Evolutionary conservation across 1,139 yeast genomes (phyloP).

Genomic region (Yamadazyma sp.): DNA sequence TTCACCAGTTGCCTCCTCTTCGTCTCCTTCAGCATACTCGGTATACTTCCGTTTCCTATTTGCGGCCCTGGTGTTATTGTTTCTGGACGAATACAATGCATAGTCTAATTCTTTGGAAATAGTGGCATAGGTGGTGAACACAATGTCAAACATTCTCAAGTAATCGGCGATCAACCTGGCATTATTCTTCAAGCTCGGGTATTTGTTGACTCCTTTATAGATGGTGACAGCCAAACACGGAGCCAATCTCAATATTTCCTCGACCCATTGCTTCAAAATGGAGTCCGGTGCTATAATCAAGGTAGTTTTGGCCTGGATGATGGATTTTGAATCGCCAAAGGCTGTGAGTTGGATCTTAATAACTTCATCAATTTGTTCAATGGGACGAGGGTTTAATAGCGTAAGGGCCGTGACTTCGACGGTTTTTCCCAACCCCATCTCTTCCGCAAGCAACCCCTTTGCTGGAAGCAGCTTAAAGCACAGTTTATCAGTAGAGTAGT

Average conservation of each 20-base stretch:
- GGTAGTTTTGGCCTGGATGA: slow-evolving; percentile 65
- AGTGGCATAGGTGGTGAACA: slow-evolving; percentile 72
- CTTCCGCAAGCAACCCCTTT: slow-evolving; percentile 78
- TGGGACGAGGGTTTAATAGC: slow-evolving; percentile 55
- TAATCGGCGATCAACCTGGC: slow-evolving; percentile 47
- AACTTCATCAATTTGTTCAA: slow-evolving; percentile 42
- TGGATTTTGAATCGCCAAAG: slow-evolving; percentile 38
- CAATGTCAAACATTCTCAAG: slow-evolving; percentile 66
- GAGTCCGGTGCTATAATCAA: slow-evolving; percentile 84
- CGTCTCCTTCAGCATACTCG: slow-evolving; percentile 15
- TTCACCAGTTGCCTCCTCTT: slow-evolving; percentile 9
- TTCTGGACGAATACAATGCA: slow-evolving; percentile 67
- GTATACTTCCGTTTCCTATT: slow-evolving; percentile 14
- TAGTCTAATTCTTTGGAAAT: slow-evolving; percentile 77
- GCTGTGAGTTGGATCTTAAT: slow-evolving; percentile 34
- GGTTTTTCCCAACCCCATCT: slow-evolving; percentile 97
- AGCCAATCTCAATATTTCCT: slow-evolving; percentile 64
- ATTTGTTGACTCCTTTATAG: slow-evolving; percentile 60
- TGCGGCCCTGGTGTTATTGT: slow-evolving; percentile 51
- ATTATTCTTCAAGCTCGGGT: slow-evolving; percentile 43
- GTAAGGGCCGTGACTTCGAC: slow-evolving; percentile 74
- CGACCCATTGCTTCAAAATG: slow-evolving; percentile 79
- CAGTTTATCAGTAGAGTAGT: slow-evolving; percentile 18
- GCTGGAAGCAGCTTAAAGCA: slow-evolving; percentile 40
- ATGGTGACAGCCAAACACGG: slow-evolving; percentile 55